Conservation (phyloP, 495 filamentous ascomycete species). For the Podospora anserina region DNA sequence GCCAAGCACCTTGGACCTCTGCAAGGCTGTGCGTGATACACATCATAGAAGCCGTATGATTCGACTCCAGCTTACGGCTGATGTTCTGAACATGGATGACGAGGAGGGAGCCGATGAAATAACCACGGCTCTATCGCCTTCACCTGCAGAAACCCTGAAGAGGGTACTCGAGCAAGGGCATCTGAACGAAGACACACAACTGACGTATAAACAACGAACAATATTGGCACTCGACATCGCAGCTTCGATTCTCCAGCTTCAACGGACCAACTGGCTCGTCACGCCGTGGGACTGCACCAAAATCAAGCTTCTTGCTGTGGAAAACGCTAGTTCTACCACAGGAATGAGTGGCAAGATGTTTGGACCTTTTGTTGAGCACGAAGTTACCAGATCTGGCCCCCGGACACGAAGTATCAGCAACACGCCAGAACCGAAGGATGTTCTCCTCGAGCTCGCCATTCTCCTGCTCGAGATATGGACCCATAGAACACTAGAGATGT, state of each 20-base stretch:
- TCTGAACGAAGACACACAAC: conserved; percentile 6
- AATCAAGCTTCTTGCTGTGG: neutral
- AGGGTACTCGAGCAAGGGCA: conserved; percentile 7
- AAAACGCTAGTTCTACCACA: neutral
- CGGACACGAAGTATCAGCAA: neutral
- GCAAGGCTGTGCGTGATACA: neutral
- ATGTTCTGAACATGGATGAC: neutral
- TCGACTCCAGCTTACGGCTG: neutral
- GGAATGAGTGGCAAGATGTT: neutral
- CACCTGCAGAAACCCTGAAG: conserved; percentile 1
- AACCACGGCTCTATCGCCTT: neutral
- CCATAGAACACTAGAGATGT: neutral
- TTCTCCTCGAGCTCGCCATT: conserved; percentile 6
- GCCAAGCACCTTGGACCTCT: neutral
- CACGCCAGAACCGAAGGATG: neutral
- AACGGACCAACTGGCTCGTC: conserved; percentile 3
- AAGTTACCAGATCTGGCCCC: neutral
- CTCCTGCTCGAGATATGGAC: conserved; percentile 8
- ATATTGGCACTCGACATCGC: conserved; percentile 20
- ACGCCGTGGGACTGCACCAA: conserved; percentile 4
- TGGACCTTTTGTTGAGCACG: neutral
- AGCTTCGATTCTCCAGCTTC: conserved; percentile 16
- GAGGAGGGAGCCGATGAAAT: neutral
- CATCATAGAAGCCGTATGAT: neutral
- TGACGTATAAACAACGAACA: conserved; percentile 15